These are phyloP conservation scores for Kregervanrija delftensis DNA, from an alignment of 805 yeast genomes.

Conservation along the genomic window DNA sequence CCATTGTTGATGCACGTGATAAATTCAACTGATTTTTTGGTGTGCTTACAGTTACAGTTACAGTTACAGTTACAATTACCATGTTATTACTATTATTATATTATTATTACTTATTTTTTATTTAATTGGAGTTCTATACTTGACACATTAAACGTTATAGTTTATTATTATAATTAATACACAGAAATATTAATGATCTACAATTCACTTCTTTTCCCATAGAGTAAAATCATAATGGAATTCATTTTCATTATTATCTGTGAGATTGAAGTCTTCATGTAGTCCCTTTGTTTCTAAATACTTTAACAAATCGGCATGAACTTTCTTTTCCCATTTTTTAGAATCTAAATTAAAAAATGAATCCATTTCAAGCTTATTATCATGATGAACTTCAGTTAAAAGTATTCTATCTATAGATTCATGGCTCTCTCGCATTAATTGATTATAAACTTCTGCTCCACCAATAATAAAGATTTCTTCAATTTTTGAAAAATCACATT, in stretches of 20 bases:
- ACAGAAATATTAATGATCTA: too few relatives aligned
- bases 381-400: constrained; percentile 58
- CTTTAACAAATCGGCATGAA: constrained; percentile 29
- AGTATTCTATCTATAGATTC: constrained; percentile 47
- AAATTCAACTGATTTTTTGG: too few relatives aligned
- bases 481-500: constrained; percentile 23
- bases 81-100: too few relatives aligned
- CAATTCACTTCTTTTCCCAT: constrained; percentile 36
- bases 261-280: constrained; percentile 20
- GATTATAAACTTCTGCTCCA: constrained; percentile 80
- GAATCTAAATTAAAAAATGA: constrained; percentile 48
- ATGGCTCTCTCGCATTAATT: constrained; percentile 25
- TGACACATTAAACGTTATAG: background rate
- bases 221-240: constrained; percentile 54
- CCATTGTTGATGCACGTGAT: constrained; percentile 4
- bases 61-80: too few relatives aligned
- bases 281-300: constrained; percentile 33
- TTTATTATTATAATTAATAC: too few relatives aligned
- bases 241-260: constrained; percentile 31
- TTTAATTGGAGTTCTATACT: background rate
- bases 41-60: too few relatives aligned
- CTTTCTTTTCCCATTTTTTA: constrained; percentile 31
- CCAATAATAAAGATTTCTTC: constrained; percentile 80
- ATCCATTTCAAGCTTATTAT: constrained; percentile 50
- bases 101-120: background rate